A percentile compares a stretch with the other conserved stretches of the same genome.
phyloP scores from a whole-genome alignment of 1,139 yeast genomes.

The Zhuliangozyma parablackwelliae region DNA sequence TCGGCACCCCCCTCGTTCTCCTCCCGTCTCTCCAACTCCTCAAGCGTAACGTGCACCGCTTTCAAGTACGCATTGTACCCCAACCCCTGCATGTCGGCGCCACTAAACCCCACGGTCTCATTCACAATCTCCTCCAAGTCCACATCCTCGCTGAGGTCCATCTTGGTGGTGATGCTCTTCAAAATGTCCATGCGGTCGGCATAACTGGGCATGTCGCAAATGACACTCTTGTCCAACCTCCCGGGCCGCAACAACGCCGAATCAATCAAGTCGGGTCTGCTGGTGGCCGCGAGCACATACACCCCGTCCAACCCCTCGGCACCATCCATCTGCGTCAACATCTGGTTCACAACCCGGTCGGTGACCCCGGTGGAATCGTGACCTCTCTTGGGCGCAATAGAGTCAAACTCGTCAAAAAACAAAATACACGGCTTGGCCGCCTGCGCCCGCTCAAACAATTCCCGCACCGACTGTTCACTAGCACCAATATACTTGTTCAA shows the following conservation, averaged over 20 bases:
- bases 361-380: constrained; percentile 98
- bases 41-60: constrained; percentile 79
- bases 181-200: constrained; percentile 75
- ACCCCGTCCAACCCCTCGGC: constrained; percentile 98
- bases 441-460: constrained; percentile 88
- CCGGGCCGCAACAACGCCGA: constrained; percentile 95
- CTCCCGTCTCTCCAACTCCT: constrained; percentile 25
- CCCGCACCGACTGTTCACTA: constrained; percentile 91
- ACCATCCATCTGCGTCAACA: constrained; percentile 98
- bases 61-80: constrained; percentile 88
- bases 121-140: constrained; percentile 53
- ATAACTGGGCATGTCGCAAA: constrained; percentile 79
- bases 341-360: constrained; percentile 93
- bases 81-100: constrained; percentile 93
- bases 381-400: constrained; percentile 97
- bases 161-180: constrained; percentile 53
- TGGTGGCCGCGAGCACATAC: constrained; percentile 92
- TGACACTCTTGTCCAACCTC: constrained; percentile 83
- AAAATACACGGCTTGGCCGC: constrained; percentile 92
- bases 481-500: constrained; percentile 96
- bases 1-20: constrained; percentile 13
- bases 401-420: constrained; percentile 94
- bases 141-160: constrained; percentile 50
- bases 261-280: constrained; percentile 92
- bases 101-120: constrained; percentile 74